Base-by-base conservation (phyloP, 2,329 filamentous ascomycete species). In the Sarocladiaceae sp. region DNA sequence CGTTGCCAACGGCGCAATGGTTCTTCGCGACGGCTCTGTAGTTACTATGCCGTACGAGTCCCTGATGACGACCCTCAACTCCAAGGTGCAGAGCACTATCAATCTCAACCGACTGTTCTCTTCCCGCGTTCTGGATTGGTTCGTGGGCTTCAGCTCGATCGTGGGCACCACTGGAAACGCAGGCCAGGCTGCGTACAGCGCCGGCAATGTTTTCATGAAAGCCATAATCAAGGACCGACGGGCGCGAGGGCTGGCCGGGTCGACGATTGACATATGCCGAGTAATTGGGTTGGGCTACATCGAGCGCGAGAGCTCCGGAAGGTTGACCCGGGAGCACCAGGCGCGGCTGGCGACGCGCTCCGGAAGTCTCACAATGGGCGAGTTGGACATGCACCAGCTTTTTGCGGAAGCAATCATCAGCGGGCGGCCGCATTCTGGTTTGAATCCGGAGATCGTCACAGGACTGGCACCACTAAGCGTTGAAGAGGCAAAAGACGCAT, bases 121-220 rank as follows among this genome's bases (percentile, higher is more conserved):
- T 19, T 40, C 57, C 6, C 31, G 46, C 2, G 23, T 18, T 10
- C 53, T 67, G n/a, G 64, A 67, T 34, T 67, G 66, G 50, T 66
- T 66, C 50, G 51, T 67, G 37, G 29, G 61, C 12, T 58, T 66
- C 39, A 62, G 60, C 1, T 67, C 64, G 0, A 20, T 60, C 1
- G 45, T 53, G 1, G 35, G 35, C 2, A 48, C 61, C 3, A 44
- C 54, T 4, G 64, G 64, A 3, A 61, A 60, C 37, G 19, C 34
- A 6, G 59, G 56, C 5, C 72, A 77, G 49, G 50, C 60, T 3
- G 70, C 66, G 49, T 77, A 77, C 47, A 53, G 58, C 1, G 66
- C 68, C 0, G 70, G 65, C 3, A 73, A 73, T 48, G 48, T 49
- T 3, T 76, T 62, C 55, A 65, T 74, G 60, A 51, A 50, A 6